Conservation (phyloP, 257 asterid genomes). For the Nicotiana obtusifolia region DNA sequence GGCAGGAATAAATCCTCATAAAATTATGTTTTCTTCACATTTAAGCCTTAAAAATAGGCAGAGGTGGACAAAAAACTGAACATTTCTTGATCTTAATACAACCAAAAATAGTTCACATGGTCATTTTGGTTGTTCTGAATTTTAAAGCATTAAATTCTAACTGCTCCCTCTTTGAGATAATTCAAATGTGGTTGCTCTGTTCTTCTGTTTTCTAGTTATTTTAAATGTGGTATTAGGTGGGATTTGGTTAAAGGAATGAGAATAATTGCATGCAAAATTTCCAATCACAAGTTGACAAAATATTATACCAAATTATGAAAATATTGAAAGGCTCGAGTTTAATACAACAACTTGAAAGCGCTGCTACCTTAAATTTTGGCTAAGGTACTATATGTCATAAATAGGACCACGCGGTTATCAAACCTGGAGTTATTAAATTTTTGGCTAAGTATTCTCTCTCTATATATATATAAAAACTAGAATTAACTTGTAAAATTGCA, state of each 20-base stretch:
- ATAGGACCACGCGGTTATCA: neutral
- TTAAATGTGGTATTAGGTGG: conserved; percentile 56
- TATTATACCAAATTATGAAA: conserved; percentile 11
- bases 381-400: neutral
- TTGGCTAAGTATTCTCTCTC: no score
- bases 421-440: neutral
- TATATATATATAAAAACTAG: no score
- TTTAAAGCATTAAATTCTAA: conserved; percentile 11
- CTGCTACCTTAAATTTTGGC: conserved; percentile 17
- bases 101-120: conserved; percentile 39
- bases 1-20: conserved; percentile 15
- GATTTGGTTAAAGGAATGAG: conserved; percentile 46
- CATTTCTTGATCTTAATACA: conserved; percentile 17
- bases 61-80: conserved; percentile 12
- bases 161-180: conserved; percentile 12
- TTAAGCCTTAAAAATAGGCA: conserved; percentile 16
- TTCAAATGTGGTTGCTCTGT: conserved; percentile 28
- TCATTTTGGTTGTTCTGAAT: conserved; percentile 26
- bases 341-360: conserved; percentile 3
- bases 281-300: conserved; percentile 5
- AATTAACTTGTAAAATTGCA: neutral
- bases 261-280: conserved; percentile 19
- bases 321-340: conserved; percentile 19
- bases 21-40: conserved; percentile 11
- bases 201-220: conserved; percentile 47